Evolutionary conservation across 2,329 filamentous ascomycete genomes (phyloP).

Genomic region (Sarocladium kiliense): DNA sequence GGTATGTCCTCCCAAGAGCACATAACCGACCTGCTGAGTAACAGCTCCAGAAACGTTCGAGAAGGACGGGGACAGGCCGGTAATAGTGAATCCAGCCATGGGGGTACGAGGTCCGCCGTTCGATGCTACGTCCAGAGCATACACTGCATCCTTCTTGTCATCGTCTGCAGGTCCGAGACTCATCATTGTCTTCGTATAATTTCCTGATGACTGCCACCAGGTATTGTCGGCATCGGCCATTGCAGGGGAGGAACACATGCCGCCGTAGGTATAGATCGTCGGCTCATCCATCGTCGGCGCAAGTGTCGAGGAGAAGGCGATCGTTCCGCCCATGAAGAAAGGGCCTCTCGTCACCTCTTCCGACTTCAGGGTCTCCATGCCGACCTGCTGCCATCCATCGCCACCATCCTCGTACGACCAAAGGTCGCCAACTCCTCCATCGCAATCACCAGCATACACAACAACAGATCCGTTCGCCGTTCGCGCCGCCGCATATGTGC

Average conservation of each 20-base stretch:
- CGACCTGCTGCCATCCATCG: constrained; percentile 24
- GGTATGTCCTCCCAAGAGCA: constrained; percentile 83
- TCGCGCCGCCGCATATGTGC: constrained; percentile 63
- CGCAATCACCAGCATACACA: constrained; percentile 71
- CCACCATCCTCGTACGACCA: constrained; percentile 61
- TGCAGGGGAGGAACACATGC: constrained; percentile 67
- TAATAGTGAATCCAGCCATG: constrained; percentile 84
- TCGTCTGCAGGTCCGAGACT: constrained; percentile 47
- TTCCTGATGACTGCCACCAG: constrained; percentile 62
- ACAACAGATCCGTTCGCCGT: constrained; percentile 64
- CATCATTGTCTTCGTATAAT: constrained; percentile 78
- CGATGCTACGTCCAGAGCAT: constrained; percentile 32
- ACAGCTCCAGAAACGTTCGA: constrained; percentile 61
- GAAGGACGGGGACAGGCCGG: constrained; percentile 64
- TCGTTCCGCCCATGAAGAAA: constrained; percentile 47
- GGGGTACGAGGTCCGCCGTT: constrained; percentile 62
- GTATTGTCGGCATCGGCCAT: constrained; percentile 18
- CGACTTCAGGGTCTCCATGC: constrained; percentile 13
- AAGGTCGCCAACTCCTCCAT: constrained; percentile 44
- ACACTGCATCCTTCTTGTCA: constrained; percentile 19
- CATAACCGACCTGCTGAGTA: constrained; percentile 70
- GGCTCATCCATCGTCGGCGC: constrained; percentile 48
- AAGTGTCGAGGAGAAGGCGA: constrained; percentile 63
- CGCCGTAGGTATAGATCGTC: constrained; percentile 73
- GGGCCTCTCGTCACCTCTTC: constrained; percentile 27